Base-by-base conservation (phyloP, 2,329 filamentous ascomycete genomes). In the Phyllosticta ampelicida region DNA sequence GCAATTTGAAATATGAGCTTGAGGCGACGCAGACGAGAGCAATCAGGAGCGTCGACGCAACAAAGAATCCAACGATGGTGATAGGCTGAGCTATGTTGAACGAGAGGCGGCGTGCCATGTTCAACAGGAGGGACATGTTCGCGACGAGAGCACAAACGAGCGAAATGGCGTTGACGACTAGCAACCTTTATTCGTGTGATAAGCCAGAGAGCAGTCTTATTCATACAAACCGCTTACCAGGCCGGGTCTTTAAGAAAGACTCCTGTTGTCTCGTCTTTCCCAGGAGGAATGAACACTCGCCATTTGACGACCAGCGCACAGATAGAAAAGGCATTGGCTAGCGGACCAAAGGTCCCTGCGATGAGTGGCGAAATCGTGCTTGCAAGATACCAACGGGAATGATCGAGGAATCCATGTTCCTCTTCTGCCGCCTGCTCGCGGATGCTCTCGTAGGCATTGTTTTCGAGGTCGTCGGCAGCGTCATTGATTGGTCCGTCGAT, bases 331-430 rank as follows among this genome's bases (percentile, higher is more conserved):
- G 78, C 77, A 58, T 76, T 80, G 6, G 78, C 78, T 69, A 81
- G 78, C 2, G 79, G 79, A 0, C 79, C 79, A 63, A 81, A 79
- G 0, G 79, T 81, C 51, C 73, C 74, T 3, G 81, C 81, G 36
- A 83, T 71, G 2, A 84, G 70, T 13, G 82, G 82, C 63, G 78
- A 79, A 29, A 76, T 79, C 9, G 81, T 84, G 19, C 78, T 81
- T 2, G 80, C 80, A 64, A 84, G 80, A 81, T 81, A 85, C 80
- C 80, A 84, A 58, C 76, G 74, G 64, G 75, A 77, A 51, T 6
- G 77, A 58, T 76, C 73, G 8, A 75, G 65, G 59, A 71, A 76
- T 51, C 77, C 68, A 44, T 70, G 65, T 54, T 77, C 73, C 51
- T 74, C 70, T 23, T 72, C 67, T 56, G 74, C 65, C 3, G 70